phyloP scores from a whole-genome alignment of 176 grass and related monocot genomes.

The Urochloa ruziziensis region DNA sequence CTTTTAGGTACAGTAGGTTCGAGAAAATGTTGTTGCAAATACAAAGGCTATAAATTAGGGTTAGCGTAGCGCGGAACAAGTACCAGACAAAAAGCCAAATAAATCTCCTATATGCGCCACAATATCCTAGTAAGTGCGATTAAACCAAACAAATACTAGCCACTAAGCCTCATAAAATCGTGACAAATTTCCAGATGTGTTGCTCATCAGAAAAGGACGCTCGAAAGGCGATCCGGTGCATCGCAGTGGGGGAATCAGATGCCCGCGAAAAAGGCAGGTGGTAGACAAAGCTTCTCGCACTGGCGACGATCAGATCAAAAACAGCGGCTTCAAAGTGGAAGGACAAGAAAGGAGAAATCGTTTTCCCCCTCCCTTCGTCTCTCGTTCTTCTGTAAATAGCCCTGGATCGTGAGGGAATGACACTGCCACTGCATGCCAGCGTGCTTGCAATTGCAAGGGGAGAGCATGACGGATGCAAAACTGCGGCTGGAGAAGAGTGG shows the following conservation, averaged over 20 bases:
- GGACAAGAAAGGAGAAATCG: background rate
- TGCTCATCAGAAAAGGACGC: background rate
- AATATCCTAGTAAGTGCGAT: background rate
- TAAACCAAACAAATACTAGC: background rate
- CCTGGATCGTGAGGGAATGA: background rate
- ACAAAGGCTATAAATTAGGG: background rate
- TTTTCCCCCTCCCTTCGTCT: no score
- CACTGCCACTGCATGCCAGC: background rate
- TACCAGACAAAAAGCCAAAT: background rate
- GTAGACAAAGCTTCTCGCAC: background rate
- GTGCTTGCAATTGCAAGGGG: no score
- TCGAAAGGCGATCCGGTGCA: background rate
- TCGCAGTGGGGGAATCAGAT: constrained; percentile 2
- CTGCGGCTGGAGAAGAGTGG: background rate
- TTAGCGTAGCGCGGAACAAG: background rate
- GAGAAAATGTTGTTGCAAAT: background rate
- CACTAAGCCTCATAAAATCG: background rate
- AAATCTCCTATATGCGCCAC: background rate
- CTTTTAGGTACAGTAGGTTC: background rate
- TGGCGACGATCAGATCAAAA: background rate
- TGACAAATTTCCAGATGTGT: background rate
- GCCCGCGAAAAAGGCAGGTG: background rate
- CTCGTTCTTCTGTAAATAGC: background rate
- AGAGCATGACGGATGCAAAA: no score
- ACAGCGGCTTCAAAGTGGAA: background rate